Base-by-base conservation (phyloP, 1,139 yeast genomes). In the Saccharomyces uvarum region DNA sequence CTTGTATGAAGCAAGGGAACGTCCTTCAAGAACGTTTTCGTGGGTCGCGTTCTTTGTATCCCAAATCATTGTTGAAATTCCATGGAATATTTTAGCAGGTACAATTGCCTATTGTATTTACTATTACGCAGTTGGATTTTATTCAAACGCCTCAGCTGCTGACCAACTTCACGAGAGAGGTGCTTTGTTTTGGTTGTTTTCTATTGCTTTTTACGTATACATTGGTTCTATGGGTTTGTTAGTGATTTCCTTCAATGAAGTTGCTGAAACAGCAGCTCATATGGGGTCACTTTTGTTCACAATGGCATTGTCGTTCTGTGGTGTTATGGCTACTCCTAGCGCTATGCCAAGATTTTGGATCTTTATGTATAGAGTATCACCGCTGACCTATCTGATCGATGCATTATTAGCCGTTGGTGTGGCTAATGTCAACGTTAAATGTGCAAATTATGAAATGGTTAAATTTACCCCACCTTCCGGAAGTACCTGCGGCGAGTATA, bases 1-100 rank as follows among this genome's bases (percentile, higher is more conserved):
- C 62, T 74, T 90, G 50, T 90, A 88, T 68, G 96, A 88, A 69
- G 91, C 85, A n/a, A 82, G 96, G 68, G 97, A 90, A 71, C 81
- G 95, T 47, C 96, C 96, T 11, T 84, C 81, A 58, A 81, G 75
- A 73, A 83, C 75, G 48, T 87, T 75, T 60, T 74, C 81, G 2
- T 82, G 95, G 95, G 61, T 75, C 71, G 77, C 82, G 56, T 75
- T 78, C 71, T 71, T 88, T 70, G 72, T 63, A 33, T 69, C 82
- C 1, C 91, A 88, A 70, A 75, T 88, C 49, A 70, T 83, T 19
- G 84, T 80, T 38, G 97, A 89, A 67, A 69, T 87, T 38, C 95
- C 96, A 29, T 86, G 88, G 85, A 86, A 86, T 65, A 63, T 82
- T 16, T 57, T 83, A 3, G 75, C 79, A 54, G 90, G 89, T 58